phyloP scores from a whole-genome alignment of 257 asterid species.

The Solanum arcanum region DNA sequence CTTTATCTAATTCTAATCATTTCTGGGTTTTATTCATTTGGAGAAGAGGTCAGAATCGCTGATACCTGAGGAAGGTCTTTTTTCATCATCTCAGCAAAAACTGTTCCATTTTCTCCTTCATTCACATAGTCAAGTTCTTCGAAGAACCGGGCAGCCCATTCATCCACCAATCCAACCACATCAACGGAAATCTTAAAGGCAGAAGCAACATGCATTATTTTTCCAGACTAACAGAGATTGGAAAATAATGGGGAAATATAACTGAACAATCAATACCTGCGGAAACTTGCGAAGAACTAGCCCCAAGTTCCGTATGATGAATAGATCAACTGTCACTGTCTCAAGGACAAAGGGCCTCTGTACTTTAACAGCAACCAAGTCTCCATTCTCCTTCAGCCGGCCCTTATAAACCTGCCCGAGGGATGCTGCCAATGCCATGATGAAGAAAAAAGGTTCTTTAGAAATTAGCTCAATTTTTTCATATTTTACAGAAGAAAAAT shows the following conservation, averaged over 20 bases:
- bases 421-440: slow-evolving; percentile 60
- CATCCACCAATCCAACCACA: slow-evolving; percentile 97
- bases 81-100: slow-evolving; percentile 92
- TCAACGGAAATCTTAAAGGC: slow-evolving; percentile 54
- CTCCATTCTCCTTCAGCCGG: slow-evolving; percentile 89
- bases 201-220: slow-evolving; percentile 1
- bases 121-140: slow-evolving; percentile 97
- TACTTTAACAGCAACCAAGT: slow-evolving; percentile 93
- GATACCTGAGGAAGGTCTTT: slow-evolving; percentile 97
- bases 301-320: slow-evolving; percentile 76
- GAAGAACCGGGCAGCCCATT: slow-evolving; percentile 99
- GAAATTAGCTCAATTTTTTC: slow-evolving; percentile 1
- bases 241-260: background rate
- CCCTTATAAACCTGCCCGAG: slow-evolving; percentile 99
- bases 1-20: background rate
- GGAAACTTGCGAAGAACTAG: slow-evolving; percentile 89
- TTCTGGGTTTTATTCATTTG: background rate
- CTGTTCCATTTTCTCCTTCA: slow-evolving; percentile 94
- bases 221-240: background rate
- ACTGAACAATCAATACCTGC: slow-evolving; percentile 39
- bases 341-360: slow-evolving; percentile 99
- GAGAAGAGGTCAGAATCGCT: background rate
- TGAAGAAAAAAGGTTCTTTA: background rate
- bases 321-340: slow-evolving; percentile 93
- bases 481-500: background rate